Percentiles rank a stretch among this genome's conserved stretches.
These are phyloP conservation scores for Thelonectria discophora DNA, from an alignment of 2,329 filamentous ascomycete species.

Conservation along the genomic window DNA sequence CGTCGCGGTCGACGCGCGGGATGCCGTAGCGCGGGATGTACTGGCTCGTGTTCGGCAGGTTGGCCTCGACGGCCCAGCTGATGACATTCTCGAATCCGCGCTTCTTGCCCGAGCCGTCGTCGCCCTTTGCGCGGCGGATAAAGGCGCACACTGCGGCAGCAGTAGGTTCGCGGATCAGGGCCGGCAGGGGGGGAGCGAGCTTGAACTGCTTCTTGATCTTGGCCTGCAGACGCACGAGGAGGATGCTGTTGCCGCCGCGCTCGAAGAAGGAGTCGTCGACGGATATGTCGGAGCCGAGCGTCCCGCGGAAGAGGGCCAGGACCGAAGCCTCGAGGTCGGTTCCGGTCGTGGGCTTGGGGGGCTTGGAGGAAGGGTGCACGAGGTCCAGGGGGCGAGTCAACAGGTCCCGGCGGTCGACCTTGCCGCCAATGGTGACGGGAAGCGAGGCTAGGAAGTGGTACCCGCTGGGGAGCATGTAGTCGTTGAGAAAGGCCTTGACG, in stretches of 20 bases:
- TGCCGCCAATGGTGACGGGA: conserved; percentile 37
- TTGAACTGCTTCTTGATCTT: conserved; percentile 40
- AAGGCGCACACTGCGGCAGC: conserved; percentile 35
- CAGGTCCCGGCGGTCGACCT: conserved; percentile 36
- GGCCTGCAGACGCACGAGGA: conserved; percentile 39
- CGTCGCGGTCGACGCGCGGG: conserved; percentile 29
- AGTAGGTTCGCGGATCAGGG: conserved; percentile 39
- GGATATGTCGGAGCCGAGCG: conserved; percentile 27
- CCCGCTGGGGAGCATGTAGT: conserved; percentile 41
- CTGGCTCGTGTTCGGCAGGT: conserved; percentile 37
- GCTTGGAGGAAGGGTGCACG: conserved; percentile 26
- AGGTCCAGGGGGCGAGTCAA: conserved; percentile 31
- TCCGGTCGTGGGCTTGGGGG: conserved; percentile 5
- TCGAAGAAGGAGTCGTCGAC: conserved; percentile 40
- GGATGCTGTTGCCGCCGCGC: conserved; percentile 39
- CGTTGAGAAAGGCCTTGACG: conserved; percentile 36
- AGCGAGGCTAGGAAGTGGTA: conserved; percentile 35
- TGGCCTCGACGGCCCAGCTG: conserved; percentile 38
- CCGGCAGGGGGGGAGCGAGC: conserved; percentile 37
- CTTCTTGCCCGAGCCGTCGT: conserved; percentile 26
- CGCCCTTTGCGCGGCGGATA: conserved; percentile 32
- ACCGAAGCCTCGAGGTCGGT: conserved; percentile 31
- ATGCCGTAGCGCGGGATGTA: conserved; percentile 36
- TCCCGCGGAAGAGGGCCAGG: conserved; percentile 33
- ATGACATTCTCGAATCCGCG: conserved; percentile 33